A percentile compares a stretch with the other conserved stretches of the same genome.
Evolutionary conservation across 129 eudicot genomes (phyloP).

Genomic region (Artemisia tridentata): DNA sequence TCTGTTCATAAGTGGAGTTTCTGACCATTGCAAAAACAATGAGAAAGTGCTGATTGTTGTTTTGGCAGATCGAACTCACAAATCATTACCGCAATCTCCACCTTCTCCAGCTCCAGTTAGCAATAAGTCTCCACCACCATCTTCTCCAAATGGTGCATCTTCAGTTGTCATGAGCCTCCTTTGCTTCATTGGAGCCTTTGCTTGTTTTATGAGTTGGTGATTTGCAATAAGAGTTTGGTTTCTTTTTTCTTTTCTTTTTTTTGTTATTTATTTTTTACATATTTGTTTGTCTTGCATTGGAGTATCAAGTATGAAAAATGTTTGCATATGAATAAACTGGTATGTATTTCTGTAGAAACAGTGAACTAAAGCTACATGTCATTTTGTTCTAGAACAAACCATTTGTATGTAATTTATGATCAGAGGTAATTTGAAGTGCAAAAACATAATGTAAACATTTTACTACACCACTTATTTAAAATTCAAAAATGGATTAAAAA

Average conservation of each 20-base stretch:
- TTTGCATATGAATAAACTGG: constrained; percentile 28
- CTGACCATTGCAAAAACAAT: constrained; percentile 32
- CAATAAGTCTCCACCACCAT: constrained; percentile 35
- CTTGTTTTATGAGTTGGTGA: constrained; percentile 34
- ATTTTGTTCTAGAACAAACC: too few species aligned
- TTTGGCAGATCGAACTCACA: constrained; percentile 47
- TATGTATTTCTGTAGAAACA: constrained; percentile 19
- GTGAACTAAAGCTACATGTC: background rate
- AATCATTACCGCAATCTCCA: constrained; percentile 29
- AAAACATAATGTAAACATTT: too few species aligned
- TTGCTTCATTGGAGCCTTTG: constrained; percentile 43
- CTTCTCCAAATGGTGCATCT: constrained; percentile 42
- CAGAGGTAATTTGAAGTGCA: too few species aligned
- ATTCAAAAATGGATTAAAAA: too few species aligned
- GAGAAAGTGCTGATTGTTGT: constrained; percentile 38
- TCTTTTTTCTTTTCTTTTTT: constrained; percentile 1
- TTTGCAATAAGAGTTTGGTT: background rate
- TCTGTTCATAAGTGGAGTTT: constrained; percentile 29
- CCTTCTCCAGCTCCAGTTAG: constrained; percentile 38
- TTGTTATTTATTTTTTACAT: background rate
- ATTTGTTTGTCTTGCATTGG: background rate
- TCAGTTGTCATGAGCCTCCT: constrained; percentile 29
- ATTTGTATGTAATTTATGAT: too few species aligned
- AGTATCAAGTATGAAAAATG: constrained; percentile 15
- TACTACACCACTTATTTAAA: too few species aligned